Percentiles rank a stretch among this genome's conserved stretches.
Conservation (phyloP, 176 grass and related monocot species). For the Cenchrus fungigraminus region DNA sequence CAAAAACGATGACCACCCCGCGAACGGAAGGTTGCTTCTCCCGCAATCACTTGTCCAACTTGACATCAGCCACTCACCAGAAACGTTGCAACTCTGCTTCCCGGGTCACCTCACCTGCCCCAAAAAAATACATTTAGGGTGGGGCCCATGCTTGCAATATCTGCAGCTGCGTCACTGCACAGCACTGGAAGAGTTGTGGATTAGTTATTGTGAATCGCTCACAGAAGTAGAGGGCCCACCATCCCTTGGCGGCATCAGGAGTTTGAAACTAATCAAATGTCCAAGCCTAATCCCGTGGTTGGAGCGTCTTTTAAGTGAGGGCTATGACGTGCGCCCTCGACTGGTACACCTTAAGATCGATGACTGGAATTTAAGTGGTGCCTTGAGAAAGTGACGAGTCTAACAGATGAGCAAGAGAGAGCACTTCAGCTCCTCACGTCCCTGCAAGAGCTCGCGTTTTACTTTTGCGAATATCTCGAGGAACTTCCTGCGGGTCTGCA, state of each 20-base stretch:
- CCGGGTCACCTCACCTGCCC: not conserved
- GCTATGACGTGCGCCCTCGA: too few species aligned
- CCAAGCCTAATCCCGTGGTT: not conserved
- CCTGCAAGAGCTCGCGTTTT: slow-evolving; percentile 1
- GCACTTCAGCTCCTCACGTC: slow-evolving; percentile 36
- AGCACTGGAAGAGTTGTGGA: not conserved
- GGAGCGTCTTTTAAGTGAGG: too few species aligned
- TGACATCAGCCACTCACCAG: fast-evolving
- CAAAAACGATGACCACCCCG: not conserved
- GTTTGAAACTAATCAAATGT: fast-evolving
- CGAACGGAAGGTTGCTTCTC: not conserved
- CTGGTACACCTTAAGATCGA: too few species aligned
- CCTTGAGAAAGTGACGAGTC: fast-evolving
- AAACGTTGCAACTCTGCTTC: not conserved
- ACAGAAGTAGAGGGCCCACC: too few species aligned
- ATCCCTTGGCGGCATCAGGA: too few species aligned
- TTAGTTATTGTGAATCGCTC: fast-evolving
- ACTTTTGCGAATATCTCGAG: not conserved
- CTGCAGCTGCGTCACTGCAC: not conserved
- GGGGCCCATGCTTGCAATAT: not conserved
- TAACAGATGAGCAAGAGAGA: slow-evolving; percentile 32
- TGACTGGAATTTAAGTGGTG: too few species aligned
- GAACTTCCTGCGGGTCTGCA: slow-evolving; percentile 22
- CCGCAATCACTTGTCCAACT: not conserved
- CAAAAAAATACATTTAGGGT: not conserved